Percentiles rank a stretch among this genome's conserved stretches.
These are phyloP conservation scores for Coemansia sp. DNA, from an alignment of 192 early-diverging fungal species.

Conservation along the genomic window DNA sequence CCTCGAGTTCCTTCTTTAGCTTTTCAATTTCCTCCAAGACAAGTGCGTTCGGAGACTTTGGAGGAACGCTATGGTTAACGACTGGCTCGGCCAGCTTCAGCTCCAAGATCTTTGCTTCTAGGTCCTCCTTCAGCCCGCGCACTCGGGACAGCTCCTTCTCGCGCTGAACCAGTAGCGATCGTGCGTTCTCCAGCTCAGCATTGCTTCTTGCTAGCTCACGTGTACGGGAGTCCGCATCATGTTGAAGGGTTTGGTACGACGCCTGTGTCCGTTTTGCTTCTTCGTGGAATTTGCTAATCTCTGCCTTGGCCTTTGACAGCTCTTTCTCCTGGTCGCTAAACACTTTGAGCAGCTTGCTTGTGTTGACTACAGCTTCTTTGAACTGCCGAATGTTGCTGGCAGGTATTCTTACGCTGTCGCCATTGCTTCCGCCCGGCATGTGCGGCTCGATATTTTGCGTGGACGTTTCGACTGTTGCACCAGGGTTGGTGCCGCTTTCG, in stretches of 20 bases:
- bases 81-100: constrained; percentile 20
- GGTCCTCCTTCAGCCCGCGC: constrained; percentile 50
- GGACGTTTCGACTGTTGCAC: background rate
- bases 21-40: constrained; percentile 47
- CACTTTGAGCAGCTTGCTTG: constrained; percentile 48
- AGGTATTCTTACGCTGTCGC: constrained; percentile 29
- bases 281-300: constrained; percentile 34
- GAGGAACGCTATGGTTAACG: constrained; percentile 23
- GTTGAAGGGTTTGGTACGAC: constrained; percentile 31
- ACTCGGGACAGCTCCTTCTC: constrained; percentile 51
- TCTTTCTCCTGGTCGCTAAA: constrained; percentile 54
- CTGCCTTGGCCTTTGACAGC: constrained; percentile 39
- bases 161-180: constrained; percentile 32
- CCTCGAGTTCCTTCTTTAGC: constrained; percentile 41
- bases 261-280: constrained; percentile 28
- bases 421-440: constrained; percentile 1
- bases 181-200: constrained; percentile 41
- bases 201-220: constrained; percentile 41
- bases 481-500: background rate
- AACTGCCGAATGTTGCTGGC: constrained; percentile 48
- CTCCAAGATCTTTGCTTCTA: constrained; percentile 42
- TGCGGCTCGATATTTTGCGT: background rate
- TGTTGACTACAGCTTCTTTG: constrained; percentile 53
- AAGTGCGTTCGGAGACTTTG: constrained; percentile 31
- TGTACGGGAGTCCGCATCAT: constrained; percentile 32